Evolutionary conservation across 495 filamentous ascomycete genomes (phyloP).

Genomic region (Penicillium cinerascens): DNA sequence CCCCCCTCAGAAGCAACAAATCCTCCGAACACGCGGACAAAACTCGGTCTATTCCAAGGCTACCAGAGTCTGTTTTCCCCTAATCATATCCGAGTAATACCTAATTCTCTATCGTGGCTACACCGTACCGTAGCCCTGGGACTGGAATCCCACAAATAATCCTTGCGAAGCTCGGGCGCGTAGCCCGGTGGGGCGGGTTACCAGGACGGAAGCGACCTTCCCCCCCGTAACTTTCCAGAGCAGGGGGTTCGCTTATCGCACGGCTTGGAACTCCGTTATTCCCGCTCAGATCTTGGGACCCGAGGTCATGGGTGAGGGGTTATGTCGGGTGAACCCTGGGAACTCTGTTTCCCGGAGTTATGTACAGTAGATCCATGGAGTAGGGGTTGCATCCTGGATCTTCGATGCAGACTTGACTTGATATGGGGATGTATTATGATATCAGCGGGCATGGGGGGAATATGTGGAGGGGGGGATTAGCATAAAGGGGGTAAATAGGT

Average conservation of each 20-base stretch:
- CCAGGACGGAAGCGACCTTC: constrained; percentile 5
- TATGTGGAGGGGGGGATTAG: background rate
- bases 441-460: background rate
- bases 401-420: background rate
- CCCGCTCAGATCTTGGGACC: background rate
- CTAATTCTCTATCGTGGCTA: background rate
- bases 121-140: background rate
- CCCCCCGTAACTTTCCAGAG: constrained; percentile 23
- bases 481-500: background rate
- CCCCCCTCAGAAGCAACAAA: background rate
- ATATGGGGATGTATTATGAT: constrained; percentile 1
- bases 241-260: constrained; percentile 22
- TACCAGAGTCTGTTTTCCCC: background rate
- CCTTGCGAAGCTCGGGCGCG: background rate
- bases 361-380: constrained; percentile 2
- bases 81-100: background rate
- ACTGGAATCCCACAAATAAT: background rate
- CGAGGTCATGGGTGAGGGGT: background rate
- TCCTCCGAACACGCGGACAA: background rate
- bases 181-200: constrained; percentile 15
- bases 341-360: background rate
- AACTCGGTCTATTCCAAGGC: background rate
- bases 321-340: too few species aligned
- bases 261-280: background rate
- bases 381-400: background rate